Evolutionary conservation across 176 grass and related monocot genomes (phyloP).

Genomic region (Otatea glauca): DNA sequence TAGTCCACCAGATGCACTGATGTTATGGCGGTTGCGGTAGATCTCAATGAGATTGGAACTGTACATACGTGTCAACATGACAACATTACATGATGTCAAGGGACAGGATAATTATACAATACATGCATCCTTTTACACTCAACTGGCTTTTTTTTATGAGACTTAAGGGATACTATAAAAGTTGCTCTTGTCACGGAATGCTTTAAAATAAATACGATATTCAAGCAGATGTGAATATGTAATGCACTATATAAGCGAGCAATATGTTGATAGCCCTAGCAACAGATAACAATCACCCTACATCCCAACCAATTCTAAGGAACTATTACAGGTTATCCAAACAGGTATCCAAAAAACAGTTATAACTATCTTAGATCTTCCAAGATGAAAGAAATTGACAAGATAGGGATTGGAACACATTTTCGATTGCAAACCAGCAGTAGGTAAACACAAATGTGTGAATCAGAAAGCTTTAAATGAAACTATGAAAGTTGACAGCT

Average conservation of each 20-base stretch:
- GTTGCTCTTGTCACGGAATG: background rate
- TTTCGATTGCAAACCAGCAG: conserved; percentile 12
- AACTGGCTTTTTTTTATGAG: background rate
- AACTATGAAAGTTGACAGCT: background rate
- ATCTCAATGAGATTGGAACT: conserved; percentile 95
- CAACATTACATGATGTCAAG: conserved; percentile 35
- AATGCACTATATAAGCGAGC: background rate
- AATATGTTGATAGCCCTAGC: no score
- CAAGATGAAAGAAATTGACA: conserved; percentile 15
- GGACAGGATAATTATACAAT: conserved; percentile 11
- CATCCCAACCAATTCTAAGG: background rate
- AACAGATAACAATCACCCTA: background rate
- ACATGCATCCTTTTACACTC: conserved; percentile 30
- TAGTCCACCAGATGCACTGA: conserved; percentile 80
- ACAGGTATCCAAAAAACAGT: conserved; percentile 17
- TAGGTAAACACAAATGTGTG: background rate
- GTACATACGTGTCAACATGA: conserved; percentile 50
- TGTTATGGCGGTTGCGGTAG: conserved; percentile 94
- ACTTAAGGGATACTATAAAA: conserved; percentile 8
- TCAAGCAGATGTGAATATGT: conserved; percentile 25
- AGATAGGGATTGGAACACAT: background rate
- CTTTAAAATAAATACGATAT: background rate
- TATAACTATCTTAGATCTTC: background rate
- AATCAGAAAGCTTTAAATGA: conserved; percentile 10
- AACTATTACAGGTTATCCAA: conserved; percentile 16